Evolutionary conservation across 345 rosid genomes (phyloP), one percentile per base, ranked within the genome.

Genomic region (Syzygium aqueum): DNA sequence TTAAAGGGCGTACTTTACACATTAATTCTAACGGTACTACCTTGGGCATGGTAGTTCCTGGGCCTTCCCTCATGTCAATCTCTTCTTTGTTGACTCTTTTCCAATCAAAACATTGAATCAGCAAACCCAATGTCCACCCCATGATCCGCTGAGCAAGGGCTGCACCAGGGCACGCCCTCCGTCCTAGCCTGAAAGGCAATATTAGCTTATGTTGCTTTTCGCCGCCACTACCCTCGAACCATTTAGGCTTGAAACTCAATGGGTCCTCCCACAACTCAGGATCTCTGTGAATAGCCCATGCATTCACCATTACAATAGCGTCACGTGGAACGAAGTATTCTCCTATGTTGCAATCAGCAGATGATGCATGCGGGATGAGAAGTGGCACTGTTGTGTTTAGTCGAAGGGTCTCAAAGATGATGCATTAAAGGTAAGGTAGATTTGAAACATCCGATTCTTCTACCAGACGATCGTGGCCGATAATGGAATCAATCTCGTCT

Each of bases 21-120:
- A 88, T 86, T 15, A 86, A 93, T 54, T 88, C 88, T 52, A 94
- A 65, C 1, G 96, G 93, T 37, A 19, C 87, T 17, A 85, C 88
- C 50, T 90, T 92, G 12, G 93, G 95, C 94, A 92, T 88, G 57
- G 88, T 89, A 57, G 84, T 5, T 3, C 94, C 77, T 30, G 40
- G 53, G 21, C 80, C 91, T 90, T 92, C 93, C 8, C 27, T 67
- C 95, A 92, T 91, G 65, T 93, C 93, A 49, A 92, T 87, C 51
- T 65, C 84, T 22, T 90, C 85, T 1, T 82, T 86, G 28, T 90
- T 87, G 37, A 92, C 53, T 85, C 91, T 91, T 27, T 92, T 61
- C 95, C 95, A 94, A 23, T 94, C 93, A 10, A 93, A 92, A 77
- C 94, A 90, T 17, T 94, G 96, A 54, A 93, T 87, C 86, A 94